A percentile compares a stretch with the other conserved stretches of the same genome.
phyloP scores from a whole-genome alignment of 345 rosid genomes.

The Acer campestre region DNA sequence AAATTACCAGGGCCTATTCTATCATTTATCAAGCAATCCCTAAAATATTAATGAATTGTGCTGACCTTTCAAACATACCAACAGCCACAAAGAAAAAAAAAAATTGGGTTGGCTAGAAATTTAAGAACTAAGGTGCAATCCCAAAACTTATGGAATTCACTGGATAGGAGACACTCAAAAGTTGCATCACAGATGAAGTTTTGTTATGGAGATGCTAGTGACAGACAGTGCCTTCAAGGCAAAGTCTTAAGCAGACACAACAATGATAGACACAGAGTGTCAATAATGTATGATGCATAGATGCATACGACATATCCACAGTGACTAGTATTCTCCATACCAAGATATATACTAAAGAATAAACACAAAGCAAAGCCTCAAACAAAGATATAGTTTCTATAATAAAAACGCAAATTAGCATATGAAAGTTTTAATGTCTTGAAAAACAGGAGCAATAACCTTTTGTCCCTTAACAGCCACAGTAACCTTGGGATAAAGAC shows the following conservation, averaged over 20 bases:
- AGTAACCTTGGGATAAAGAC: constrained; percentile 69
- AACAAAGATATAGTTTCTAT: neutral
- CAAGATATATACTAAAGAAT: neutral
- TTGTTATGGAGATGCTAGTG: neutral
- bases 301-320: neutral
- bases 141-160: neutral
- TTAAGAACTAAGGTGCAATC: neutral
- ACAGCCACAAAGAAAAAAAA: neutral
- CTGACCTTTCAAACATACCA: neutral
- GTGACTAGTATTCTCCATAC: neutral
- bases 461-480: constrained; percentile 89
- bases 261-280: neutral
- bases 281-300: neutral
- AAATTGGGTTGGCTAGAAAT: neutral
- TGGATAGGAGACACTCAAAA: neutral
- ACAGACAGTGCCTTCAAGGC: neutral
- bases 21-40: neutral
- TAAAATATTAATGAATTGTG: too few species aligned
- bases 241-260: neutral
- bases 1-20: neutral
- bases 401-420: neutral
- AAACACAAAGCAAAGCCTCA: neutral
- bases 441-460: constrained; percentile 42
- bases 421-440: neutral
- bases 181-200: neutral